These are phyloP conservation scores for Aspergillus leporis DNA, from an alignment of 495 filamentous ascomycete species.

Conservation along the genomic window DNA sequence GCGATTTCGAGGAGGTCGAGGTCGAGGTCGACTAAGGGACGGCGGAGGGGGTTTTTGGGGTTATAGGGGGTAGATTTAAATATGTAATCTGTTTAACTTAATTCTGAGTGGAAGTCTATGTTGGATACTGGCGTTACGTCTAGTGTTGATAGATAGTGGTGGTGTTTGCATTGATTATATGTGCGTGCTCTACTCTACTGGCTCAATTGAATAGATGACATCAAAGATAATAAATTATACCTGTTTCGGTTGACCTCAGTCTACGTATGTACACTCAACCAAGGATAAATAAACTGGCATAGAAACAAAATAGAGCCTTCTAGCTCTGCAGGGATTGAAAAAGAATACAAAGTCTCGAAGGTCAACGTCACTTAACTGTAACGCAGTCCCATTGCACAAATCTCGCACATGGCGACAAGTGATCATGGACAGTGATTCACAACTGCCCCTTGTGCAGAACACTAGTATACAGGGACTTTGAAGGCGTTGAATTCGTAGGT, in stretches of 20 bases:
- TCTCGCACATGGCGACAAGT: too few species aligned
- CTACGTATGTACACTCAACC: not conserved
- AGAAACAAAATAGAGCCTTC: not conserved
- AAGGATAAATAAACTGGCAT: not conserved
- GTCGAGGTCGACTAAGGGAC: conserved; percentile 10
- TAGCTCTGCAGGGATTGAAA: not conserved
- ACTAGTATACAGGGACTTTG: conserved; percentile 30
- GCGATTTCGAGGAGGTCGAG: conserved; percentile 25
- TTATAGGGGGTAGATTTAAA: conserved; percentile 6
- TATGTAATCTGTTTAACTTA: not conserved
- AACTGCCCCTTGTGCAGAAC: not conserved
- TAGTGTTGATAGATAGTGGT: too few species aligned
- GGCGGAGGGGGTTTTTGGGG: conserved; percentile 11
- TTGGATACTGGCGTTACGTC: too few species aligned
- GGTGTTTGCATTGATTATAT: too few species aligned
- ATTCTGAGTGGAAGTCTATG: too few species aligned
- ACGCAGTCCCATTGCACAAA: too few species aligned
- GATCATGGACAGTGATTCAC: too few species aligned
- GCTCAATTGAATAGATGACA: too few species aligned
- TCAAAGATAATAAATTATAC: not conserved
- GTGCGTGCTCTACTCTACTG: too few species aligned
- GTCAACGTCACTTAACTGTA: not conserved
- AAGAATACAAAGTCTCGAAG: not conserved
- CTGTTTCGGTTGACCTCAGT: not conserved
- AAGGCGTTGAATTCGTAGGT: conserved; percentile 34